Percentiles rank a stretch among this genome's conserved stretches.
These are phyloP conservation scores for Tylopilus plumbeoviolaceoides DNA, from an alignment of 768 basidiomycete species.

Conservation along the genomic window DNA sequence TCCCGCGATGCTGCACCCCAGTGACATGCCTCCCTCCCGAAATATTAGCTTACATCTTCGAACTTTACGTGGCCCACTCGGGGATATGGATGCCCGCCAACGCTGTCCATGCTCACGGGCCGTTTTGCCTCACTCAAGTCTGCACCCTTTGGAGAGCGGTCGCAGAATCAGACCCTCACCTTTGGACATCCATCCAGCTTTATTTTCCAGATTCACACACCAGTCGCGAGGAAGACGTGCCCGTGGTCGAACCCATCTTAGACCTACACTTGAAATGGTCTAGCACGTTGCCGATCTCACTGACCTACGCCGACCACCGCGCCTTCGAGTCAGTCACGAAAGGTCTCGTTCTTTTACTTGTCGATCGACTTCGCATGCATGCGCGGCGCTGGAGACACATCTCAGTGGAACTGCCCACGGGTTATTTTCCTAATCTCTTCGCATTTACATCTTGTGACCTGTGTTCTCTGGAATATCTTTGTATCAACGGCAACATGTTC, in stretches of 20 bases:
- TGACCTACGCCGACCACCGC: conserved; percentile 21
- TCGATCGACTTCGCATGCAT: conserved; percentile 10
- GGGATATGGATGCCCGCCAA: background rate
- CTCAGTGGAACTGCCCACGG: conserved; percentile 5
- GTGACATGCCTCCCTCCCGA: conserved; percentile 20
- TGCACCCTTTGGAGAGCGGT: conserved; percentile 21
- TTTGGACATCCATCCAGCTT: conserved; percentile 24
- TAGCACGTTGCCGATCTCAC: conserved; percentile 10
- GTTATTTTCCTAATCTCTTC: conserved; percentile 16
- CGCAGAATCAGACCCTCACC: conserved; percentile 7
- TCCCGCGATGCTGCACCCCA: background rate
- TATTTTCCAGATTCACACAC: conserved; percentile 1
- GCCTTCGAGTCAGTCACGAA: conserved; percentile 1
- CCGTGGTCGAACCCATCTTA: background rate
- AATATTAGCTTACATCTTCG: conserved; percentile 31
- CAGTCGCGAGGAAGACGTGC: conserved; percentile 1
- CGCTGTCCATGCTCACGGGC: background rate
- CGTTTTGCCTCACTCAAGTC: conserved; percentile 14
- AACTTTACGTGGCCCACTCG: background rate
- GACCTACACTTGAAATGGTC: conserved; percentile 17
- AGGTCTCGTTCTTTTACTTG: conserved; percentile 9
- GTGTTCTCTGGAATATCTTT: conserved; percentile 12
- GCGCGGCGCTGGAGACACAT: conserved; percentile 18
- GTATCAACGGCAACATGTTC: conserved; percentile 3
- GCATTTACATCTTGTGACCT: conserved; percentile 14